Percentiles rank a stretch among this genome's conserved stretches.
Evolutionary conservation across 2,329 filamentous ascomycete species (phyloP).

Genomic region (Aspergillus spinulosporus): DNA sequence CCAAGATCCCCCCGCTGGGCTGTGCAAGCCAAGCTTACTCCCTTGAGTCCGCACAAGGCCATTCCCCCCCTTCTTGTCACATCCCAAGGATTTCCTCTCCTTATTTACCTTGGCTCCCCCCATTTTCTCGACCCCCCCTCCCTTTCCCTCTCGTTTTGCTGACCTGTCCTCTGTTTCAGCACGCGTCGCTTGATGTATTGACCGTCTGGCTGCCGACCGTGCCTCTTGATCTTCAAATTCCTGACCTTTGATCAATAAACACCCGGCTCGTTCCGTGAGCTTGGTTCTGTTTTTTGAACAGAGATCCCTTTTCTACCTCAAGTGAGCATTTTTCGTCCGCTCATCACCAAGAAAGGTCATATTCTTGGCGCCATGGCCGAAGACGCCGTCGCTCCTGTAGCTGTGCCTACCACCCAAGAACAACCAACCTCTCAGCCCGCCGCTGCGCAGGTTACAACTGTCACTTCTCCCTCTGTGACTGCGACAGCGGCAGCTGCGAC

Average conservation of each 20-base stretch:
- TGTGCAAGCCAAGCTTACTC: background rate
- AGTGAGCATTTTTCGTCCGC: slow-evolving; percentile 28
- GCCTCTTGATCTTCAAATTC: background rate
- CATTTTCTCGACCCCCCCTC: slow-evolving; percentile 1
- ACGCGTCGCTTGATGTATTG: slow-evolving; percentile 7
- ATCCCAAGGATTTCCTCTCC: background rate
- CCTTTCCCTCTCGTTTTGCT: slow-evolving; percentile 4
- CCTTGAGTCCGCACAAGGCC: background rate
- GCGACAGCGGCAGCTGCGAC: slow-evolving; percentile 40
- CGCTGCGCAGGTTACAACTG: slow-evolving; percentile 25
- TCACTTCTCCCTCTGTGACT: slow-evolving; percentile 34
- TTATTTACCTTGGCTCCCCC: slow-evolving; percentile 9
- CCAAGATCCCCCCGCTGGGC: background rate
- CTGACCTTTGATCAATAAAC: background rate
- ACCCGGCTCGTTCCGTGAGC: background rate
- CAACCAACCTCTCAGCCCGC: slow-evolving; percentile 23
- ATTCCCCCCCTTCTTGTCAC: background rate
- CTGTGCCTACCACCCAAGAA: slow-evolving; percentile 28
- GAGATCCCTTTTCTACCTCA: background rate
- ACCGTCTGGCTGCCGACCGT: slow-evolving; percentile 8
- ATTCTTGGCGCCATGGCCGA: slow-evolving; percentile 34
- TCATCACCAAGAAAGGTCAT: slow-evolving; percentile 27
- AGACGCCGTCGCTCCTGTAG: slow-evolving; percentile 24
- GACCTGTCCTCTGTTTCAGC: slow-evolving; percentile 4
- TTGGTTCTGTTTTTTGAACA: slow-evolving; percentile 8